Evolutionary conservation across 2,329 filamentous ascomycete genomes (phyloP), one percentile per base, ranked within the genome.

Genomic region (Grosmannia huntii): DNA sequence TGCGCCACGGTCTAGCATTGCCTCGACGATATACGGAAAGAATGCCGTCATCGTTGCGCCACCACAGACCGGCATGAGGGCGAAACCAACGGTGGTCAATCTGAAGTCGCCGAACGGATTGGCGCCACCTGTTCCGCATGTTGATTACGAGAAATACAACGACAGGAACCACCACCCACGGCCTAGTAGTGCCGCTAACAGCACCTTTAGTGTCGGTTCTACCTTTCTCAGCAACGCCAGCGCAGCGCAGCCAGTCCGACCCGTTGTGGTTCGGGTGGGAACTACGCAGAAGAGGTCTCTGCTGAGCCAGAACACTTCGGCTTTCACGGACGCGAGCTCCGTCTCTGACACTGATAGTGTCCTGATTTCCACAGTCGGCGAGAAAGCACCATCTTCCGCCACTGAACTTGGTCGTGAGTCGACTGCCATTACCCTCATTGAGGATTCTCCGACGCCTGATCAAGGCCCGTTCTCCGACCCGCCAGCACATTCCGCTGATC

Each of bases 1-100:
- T 61, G 79, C 79, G 2, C 79, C 80, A 38, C 79, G 84, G 59
- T 84, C 81, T 54, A 91, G 88, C 67, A 87, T 97, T 62, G 91
- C 90, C 4, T 96, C 91, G 1, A 96, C 92, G 23, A 90, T 96
- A 57, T 97, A 96, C 68, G 88, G 90, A 64, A 92, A 91, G 74
- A 90, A 95, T 66, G 90, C 89, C 19, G 84, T 95, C 56, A 83
- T 96, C 44, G 65, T 90, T 78, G 68, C 87, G 76, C 86, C 91
- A 0, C 90, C 90, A 0, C 90, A 94, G 67, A 94, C 90, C 56
- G 87, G 89, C 60, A 87, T 92, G 68, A 84, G 90, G 61, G 88
- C 87, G 63, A 95, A 94, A 72, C 90, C 94, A 11, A 91, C 90
- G 41, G 86, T 97, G 68, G 90, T 99, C 68, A 96, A 89, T 66